phyloP scores from a whole-genome alignment of 2,329 filamentous ascomycete species.

The Coleophoma eucalyptorum region DNA sequence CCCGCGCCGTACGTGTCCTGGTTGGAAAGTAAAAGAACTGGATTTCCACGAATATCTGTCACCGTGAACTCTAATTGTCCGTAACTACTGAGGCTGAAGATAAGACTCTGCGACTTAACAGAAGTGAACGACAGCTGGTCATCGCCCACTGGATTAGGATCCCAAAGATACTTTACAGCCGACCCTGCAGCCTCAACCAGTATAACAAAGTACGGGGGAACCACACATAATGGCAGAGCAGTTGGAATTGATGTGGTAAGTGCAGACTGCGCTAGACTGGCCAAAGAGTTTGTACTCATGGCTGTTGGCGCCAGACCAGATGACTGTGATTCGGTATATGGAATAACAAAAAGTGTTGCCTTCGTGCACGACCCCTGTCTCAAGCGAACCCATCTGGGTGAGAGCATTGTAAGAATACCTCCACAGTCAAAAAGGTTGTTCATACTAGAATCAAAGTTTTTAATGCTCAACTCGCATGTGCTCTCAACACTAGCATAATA shows the following conservation, averaged over 20 bases:
- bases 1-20: slow-evolving; percentile 11
- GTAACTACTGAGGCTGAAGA: slow-evolving; percentile 8
- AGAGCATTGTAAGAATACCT: slow-evolving; percentile 9
- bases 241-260: background rate
- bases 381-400: slow-evolving; percentile 2
- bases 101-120: slow-evolving; percentile 3
- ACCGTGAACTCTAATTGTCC: slow-evolving; percentile 12
- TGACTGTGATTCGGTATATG: background rate
- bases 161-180: slow-evolving; percentile 10
- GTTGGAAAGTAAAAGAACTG: slow-evolving; percentile 10
- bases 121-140: slow-evolving; percentile 10
- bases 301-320: background rate
- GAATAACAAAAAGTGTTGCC: slow-evolving; percentile 8
- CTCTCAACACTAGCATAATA: slow-evolving; percentile 4
- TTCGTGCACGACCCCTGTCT: slow-evolving; percentile 3
- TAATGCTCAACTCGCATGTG: slow-evolving; percentile 5
- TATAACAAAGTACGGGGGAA: slow-evolving; percentile 13
- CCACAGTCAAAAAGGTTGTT: slow-evolving; percentile 8
- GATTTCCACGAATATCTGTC: slow-evolving; percentile 4
- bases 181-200: slow-evolving; percentile 4
- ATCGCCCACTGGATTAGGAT: slow-evolving; percentile 8
- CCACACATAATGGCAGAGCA: slow-evolving; percentile 3
- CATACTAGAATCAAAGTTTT: background rate
- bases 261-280: background rate
- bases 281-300: background rate